phyloP scores from a whole-genome alignment of 768 basidiomycete species.

The Rhodotorula diobovata region DNA sequence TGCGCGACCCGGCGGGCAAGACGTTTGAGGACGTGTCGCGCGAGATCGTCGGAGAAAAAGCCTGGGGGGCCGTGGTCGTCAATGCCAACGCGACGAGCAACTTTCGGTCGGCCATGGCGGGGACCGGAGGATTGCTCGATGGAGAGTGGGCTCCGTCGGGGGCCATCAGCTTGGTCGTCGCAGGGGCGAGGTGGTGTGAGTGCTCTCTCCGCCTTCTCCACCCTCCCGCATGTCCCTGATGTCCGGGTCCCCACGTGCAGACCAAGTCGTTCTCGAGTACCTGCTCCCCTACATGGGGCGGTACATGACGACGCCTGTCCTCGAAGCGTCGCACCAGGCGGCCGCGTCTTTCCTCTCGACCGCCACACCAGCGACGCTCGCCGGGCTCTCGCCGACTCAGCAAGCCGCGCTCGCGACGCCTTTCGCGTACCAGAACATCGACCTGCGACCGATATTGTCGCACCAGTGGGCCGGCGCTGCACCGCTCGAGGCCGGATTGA shows the following conservation, averaged over 20 bases:
- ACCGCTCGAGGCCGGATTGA: conserved; percentile 20
- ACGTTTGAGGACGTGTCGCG: conserved; percentile 9
- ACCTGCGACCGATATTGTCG: conserved; percentile 41
- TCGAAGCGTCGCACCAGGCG: conserved; percentile 41
- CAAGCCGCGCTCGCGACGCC: conserved; percentile 44
- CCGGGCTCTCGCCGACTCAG: conserved; percentile 40
- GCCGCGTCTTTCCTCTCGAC: conserved; percentile 38
- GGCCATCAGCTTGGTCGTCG: conserved; percentile 7
- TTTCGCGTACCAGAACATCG: conserved; percentile 44
- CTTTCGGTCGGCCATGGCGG: conserved; percentile 10
- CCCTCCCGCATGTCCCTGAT: too few species aligned
- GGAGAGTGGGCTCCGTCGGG: conserved; percentile 12
- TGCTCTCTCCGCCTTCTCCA: too few species aligned
- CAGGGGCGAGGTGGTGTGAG: conserved; percentile 5
- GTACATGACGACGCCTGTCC: conserved; percentile 32
- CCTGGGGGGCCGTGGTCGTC: conserved; percentile 29
- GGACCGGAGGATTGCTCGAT: conserved; percentile 10
- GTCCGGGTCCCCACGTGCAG: too few species aligned
- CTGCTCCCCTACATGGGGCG: conserved; percentile 43
- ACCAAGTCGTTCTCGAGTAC: conserved; percentile 44
- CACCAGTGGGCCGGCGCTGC: conserved; percentile 45
- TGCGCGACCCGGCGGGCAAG: conserved; percentile 3
- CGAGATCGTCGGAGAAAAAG: conserved; percentile 22
- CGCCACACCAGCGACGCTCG: conserved; percentile 38
- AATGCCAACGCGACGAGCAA: conserved; percentile 31